Percentiles rank a stretch among this genome's conserved stretches.
phyloP scores from a whole-genome alignment of 2,329 filamentous ascomycete species.

The Daldinia eschscholtzii region DNA sequence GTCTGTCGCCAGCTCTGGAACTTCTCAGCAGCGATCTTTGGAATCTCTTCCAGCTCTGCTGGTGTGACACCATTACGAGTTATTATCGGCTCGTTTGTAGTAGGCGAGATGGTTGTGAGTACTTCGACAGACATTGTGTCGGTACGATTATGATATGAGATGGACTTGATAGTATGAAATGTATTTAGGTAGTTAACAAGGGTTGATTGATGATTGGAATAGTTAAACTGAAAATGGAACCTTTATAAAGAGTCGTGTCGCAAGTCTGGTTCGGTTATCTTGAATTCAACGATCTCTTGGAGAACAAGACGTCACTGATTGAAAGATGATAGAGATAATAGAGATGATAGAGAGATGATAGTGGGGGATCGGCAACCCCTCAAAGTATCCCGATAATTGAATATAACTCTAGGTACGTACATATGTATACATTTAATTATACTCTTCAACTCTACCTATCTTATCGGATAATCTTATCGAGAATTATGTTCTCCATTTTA shows the following conservation, averaged over 20 bases:
- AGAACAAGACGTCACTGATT: conserved; percentile 37
- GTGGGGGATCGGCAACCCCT: conserved; percentile 40
- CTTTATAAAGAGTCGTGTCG: conserved; percentile 14
- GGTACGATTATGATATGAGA: conserved; percentile 2
- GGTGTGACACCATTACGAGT: conserved; percentile 80
- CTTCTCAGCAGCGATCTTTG: conserved; percentile 77
- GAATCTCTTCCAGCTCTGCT: conserved; percentile 77
- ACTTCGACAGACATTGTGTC: conserved; percentile 72
- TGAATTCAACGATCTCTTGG: conserved; percentile 1
- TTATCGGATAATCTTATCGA: conserved; percentile 29
- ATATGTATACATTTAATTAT: not conserved
- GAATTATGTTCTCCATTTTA: conserved; percentile 13
- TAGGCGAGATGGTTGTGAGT: conserved; percentile 87
- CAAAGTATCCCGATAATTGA: conserved; percentile 20
- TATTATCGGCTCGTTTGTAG: conserved; percentile 86
- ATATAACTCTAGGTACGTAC: not conserved
- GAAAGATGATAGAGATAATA: conserved; percentile 12
- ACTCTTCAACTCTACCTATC: conserved; percentile 2
- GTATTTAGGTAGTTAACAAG: conserved; percentile 6
- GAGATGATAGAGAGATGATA: not conserved
- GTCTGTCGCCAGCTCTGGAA: conserved; percentile 84
- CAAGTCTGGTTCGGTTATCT: conserved; percentile 23
- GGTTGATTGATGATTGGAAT: not conserved
- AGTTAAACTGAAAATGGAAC: conserved; percentile 13
- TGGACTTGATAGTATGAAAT: not conserved